phyloP scores from a whole-genome alignment of 352 stramenopile species.

The Phytophthora ohioensis region DNA sequence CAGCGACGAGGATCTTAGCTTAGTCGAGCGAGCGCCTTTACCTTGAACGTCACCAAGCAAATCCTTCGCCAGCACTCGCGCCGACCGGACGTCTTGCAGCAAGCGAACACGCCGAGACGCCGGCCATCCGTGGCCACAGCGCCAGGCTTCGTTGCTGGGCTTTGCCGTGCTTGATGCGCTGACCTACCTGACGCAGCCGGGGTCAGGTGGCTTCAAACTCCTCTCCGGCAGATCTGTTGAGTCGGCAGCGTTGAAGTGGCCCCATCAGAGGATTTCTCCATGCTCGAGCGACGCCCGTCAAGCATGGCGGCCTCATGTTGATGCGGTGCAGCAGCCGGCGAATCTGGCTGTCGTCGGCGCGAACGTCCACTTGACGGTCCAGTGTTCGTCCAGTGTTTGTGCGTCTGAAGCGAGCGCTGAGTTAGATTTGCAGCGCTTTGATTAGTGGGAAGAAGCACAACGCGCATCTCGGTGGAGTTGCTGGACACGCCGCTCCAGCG shows the following conservation, averaged over 20 bases:
- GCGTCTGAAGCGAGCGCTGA: background rate
- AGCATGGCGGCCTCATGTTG: conserved; percentile 1
- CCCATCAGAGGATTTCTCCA: conserved; percentile 31
- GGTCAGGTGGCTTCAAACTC: conserved; percentile 38
- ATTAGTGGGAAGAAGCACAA: background rate
- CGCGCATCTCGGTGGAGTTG: conserved; percentile 14
- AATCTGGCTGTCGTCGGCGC: background rate
- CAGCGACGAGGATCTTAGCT: conserved; percentile 21
- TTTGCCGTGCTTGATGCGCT: conserved; percentile 36
- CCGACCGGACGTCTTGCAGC: conserved; percentile 22
- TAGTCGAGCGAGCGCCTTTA: conserved; percentile 32
- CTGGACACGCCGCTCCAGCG: background rate
- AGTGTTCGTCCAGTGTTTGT: too few species aligned
- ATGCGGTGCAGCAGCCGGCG: background rate
- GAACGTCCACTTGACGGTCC: conserved; percentile 8
- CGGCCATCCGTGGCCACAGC: conserved; percentile 7
- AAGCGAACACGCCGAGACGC: conserved; percentile 24
- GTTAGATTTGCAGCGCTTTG: conserved; percentile 15
- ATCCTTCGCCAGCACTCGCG: conserved; percentile 21
- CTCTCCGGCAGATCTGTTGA: conserved; percentile 18
- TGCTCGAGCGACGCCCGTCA: background rate
- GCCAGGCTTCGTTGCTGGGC: conserved; percentile 1
- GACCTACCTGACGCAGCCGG: conserved; percentile 35
- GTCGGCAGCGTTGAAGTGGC: conserved; percentile 16
- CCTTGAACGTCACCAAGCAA: conserved; percentile 23